Evolutionary conservation across 2,329 filamentous ascomycete species (phyloP).

Genomic region (Apiospora pterosperma): DNA sequence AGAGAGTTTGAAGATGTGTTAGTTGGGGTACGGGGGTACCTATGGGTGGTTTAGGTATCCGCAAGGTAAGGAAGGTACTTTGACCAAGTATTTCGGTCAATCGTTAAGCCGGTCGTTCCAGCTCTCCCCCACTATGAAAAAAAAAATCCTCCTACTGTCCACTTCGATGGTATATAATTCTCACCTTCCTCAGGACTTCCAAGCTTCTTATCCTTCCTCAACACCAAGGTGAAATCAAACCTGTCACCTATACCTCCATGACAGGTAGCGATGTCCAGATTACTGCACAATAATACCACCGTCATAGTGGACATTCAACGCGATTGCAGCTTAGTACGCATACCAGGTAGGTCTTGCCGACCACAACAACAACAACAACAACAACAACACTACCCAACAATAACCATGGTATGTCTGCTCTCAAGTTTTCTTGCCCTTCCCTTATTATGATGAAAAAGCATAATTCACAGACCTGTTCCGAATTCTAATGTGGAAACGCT

Average conservation of each 20-base stretch:
- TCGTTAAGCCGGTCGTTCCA: not conserved
- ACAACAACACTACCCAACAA: not conserved
- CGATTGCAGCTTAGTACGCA: not conserved
- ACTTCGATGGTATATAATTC: not conserved
- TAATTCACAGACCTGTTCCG: constrained; percentile 83
- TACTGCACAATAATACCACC: not conserved
- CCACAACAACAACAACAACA: not conserved
- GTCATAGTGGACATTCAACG: not conserved
- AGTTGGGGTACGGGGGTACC: not conserved
- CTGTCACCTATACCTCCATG: not conserved
- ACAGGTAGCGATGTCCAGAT: not conserved
- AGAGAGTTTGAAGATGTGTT: not conserved
- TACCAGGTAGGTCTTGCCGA: constrained; percentile 3
- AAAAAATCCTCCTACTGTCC: not conserved
- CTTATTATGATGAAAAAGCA: constrained; percentile 67
- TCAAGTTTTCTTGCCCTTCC: constrained; percentile 12
- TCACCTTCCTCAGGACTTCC: not conserved
- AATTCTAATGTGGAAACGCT: constrained; percentile 66
- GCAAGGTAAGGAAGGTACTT: no score
- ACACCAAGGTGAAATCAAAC: not conserved
- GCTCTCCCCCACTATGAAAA: not conserved
- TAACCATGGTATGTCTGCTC: constrained; percentile 8
- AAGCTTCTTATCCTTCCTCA: not conserved
- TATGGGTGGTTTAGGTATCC: no score
- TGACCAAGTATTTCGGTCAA: not conserved